phyloP scores from a whole-genome alignment of 2,329 filamentous ascomycete genomes.

The Domatiomyces globalis region DNA sequence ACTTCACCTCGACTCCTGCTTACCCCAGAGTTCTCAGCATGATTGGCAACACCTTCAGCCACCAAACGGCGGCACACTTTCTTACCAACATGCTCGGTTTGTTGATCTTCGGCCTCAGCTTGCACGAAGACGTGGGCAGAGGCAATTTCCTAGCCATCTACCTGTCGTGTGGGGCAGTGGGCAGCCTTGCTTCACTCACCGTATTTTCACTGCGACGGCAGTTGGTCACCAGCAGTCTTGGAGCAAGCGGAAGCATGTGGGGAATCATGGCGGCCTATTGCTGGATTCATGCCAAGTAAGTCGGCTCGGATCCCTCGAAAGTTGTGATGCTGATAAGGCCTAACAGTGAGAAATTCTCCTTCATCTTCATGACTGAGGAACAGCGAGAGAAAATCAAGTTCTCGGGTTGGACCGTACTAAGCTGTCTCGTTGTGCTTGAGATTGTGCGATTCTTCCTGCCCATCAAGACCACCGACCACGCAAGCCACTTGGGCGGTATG shows the following conservation, averaged over 20 bases:
- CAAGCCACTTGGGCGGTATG: constrained; percentile 31
- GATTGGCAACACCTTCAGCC: constrained; percentile 43
- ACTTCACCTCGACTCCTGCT: constrained; percentile 39
- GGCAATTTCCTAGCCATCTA: constrained; percentile 42
- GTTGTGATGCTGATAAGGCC: constrained; percentile 1
- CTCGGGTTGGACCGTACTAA: constrained; percentile 26
- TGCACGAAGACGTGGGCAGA: constrained; percentile 43
- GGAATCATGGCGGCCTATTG: constrained; percentile 38
- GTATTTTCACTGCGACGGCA: constrained; percentile 30
- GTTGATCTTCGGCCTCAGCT: constrained; percentile 39
- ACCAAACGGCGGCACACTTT: constrained; percentile 40
- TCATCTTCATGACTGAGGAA: constrained; percentile 28
- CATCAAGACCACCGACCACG: constrained; percentile 26
- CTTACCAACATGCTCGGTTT: constrained; percentile 41
- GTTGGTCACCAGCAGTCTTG: constrained; percentile 35
- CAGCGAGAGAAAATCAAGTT: constrained; percentile 29
- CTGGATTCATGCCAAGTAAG: constrained; percentile 33
- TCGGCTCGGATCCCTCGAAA: constrained; percentile 1
- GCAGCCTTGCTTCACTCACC: constrained; percentile 33
- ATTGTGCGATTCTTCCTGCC: constrained; percentile 21
- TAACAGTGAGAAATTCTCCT: constrained; percentile 27
- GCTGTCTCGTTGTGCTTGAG: constrained; percentile 26
- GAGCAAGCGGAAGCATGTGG: constrained; percentile 37
- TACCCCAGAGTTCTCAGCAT: constrained; percentile 40
- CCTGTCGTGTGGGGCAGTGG: constrained; percentile 33